Evolutionary conservation across 345 rosid genomes (phyloP), one percentile per base, ranked within the genome.

Genomic region (Orychophragmus violaceus): DNA sequence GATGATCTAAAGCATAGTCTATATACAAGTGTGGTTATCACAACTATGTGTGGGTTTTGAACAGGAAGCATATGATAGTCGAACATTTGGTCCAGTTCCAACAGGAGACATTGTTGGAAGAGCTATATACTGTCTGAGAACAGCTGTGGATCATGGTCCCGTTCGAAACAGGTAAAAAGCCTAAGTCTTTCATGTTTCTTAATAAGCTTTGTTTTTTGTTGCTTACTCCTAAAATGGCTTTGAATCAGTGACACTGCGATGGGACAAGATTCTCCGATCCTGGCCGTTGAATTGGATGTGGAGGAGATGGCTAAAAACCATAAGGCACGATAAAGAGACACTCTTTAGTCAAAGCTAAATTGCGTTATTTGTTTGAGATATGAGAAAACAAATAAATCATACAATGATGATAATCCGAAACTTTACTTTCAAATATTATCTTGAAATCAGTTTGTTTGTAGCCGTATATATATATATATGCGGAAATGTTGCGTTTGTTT

Each of bases 131-230:
- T 83, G 93, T 73, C 77, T 90, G 49, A 81, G 84, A 58, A 84
- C 89, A 12, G 95, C 93, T 19, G 87, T 90, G 28, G 99, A 94
- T 71, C 97, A 94, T 48, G 99, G 96, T 66, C 96, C 95, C 0
- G 91, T 94, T 46, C 74, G 74, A 77, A 94, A 94, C 84, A 94
- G 99, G 99, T 85, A 42, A 69, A 74, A 25, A 76, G 6, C 4
- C 24, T 27, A 14, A 51, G 3, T 5, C 5, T 59, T 41, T 16
- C 13, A 27, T 35, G 8, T 62, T 36, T 49, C 44, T 18, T 55
- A 33, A 46, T 35, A 19, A 14, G 66, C 6, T 19, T 39, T 48
- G 18, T 27, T 58, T 32, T 3, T 12, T 37, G 53, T 52, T 54
- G 50, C 41, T 32, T 24, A 24, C 32, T 48, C 21, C 3, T 35